These are phyloP conservation scores for Psilocybe cubensis DNA, from an alignment of 768 basidiomycete genomes.

Conservation along the genomic window DNA sequence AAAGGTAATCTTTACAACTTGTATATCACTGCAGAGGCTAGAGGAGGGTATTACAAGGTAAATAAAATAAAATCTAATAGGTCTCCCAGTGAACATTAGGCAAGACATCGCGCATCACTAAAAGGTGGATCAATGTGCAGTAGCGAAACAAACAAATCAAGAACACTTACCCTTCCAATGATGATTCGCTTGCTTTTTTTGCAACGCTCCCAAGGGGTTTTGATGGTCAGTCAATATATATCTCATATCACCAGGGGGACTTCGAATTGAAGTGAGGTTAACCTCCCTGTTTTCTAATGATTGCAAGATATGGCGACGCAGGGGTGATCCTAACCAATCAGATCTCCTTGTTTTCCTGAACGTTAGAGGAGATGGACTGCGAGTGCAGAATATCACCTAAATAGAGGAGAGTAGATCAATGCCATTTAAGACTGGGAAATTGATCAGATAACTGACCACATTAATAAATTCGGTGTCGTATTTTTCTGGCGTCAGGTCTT, in stretches of 20 bases:
- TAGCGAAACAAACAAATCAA: neutral
- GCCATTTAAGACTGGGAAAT: neutral
- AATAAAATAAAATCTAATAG: slow-evolving; percentile 44
- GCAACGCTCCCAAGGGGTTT: slow-evolving; percentile 69
- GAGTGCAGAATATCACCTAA: slow-evolving; percentile 85
- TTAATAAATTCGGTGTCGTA: slow-evolving; percentile 64
- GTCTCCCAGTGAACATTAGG: slow-evolving; percentile 79
- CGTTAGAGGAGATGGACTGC: slow-evolving; percentile 51
- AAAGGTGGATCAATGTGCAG: slow-evolving; percentile 8
- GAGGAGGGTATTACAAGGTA: neutral
- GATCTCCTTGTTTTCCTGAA: slow-evolving; percentile 58
- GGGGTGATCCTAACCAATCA: slow-evolving; percentile 71
- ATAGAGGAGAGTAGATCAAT: neutral
- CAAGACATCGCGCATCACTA: slow-evolving; percentile 82
- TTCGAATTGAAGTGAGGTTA: slow-evolving; percentile 44
- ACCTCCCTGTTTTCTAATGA: slow-evolving; percentile 58
- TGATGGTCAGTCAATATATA: slow-evolving; percentile 64
- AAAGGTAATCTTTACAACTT: neutral
- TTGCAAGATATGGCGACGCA: slow-evolving; percentile 64
- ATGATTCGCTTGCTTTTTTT: slow-evolving; percentile 61
- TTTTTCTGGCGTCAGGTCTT: slow-evolving; percentile 47
- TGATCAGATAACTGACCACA: slow-evolving; percentile 52
- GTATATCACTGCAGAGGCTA: no score
- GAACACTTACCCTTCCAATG: slow-evolving; percentile 75
- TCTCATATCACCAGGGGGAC: slow-evolving; percentile 39